Percentiles rank a stretch among this genome's conserved stretches.
These are phyloP conservation scores for Rhynchospora pubera DNA, from an alignment of 176 grass and related monocot species.

Conservation along the genomic window DNA sequence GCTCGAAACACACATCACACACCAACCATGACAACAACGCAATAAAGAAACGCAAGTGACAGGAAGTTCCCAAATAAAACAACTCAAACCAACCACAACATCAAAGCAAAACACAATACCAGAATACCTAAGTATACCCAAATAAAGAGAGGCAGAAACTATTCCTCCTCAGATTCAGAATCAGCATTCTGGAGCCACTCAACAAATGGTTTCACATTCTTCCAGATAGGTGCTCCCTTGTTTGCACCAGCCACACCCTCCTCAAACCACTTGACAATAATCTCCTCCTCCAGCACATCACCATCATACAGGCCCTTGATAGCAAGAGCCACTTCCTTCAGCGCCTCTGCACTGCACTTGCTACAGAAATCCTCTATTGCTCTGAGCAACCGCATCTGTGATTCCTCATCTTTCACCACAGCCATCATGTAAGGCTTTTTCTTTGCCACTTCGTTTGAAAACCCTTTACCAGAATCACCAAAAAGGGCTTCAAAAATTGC, in stretches of 20 bases:
- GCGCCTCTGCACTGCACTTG: conserved; percentile 40
- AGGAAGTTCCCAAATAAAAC: too few species aligned
- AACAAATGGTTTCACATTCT: conserved; percentile 53
- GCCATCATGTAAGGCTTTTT: conserved; percentile 50
- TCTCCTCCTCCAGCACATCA: conserved; percentile 66
- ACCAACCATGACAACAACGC: too few species aligned
- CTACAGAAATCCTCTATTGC: conserved; percentile 40
- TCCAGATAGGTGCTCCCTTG: conserved; percentile 34
- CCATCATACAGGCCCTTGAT: conserved; percentile 61
- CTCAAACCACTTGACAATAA: conserved; percentile 51
- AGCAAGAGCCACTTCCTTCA: conserved; percentile 69
- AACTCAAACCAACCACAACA: too few species aligned
- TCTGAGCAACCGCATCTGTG: conserved; percentile 40
- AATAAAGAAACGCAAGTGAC: too few species aligned
- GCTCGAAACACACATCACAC: too few species aligned
- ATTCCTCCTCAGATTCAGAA: conserved; percentile 54
- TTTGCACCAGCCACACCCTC: conserved; percentile 29
- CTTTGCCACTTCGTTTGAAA: conserved; percentile 60
- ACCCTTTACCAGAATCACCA: conserved; percentile 50
- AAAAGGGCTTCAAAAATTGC: conserved; percentile 67
- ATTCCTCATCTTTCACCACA: conserved; percentile 34
- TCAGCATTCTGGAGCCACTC: conserved; percentile 69
- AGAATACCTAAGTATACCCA: neutral
- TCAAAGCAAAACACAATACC: neutral
- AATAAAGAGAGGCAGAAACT: neutral